phyloP scores from a whole-genome alignment of 352 stramenopile species.

The Peronospora farinosa region DNA sequence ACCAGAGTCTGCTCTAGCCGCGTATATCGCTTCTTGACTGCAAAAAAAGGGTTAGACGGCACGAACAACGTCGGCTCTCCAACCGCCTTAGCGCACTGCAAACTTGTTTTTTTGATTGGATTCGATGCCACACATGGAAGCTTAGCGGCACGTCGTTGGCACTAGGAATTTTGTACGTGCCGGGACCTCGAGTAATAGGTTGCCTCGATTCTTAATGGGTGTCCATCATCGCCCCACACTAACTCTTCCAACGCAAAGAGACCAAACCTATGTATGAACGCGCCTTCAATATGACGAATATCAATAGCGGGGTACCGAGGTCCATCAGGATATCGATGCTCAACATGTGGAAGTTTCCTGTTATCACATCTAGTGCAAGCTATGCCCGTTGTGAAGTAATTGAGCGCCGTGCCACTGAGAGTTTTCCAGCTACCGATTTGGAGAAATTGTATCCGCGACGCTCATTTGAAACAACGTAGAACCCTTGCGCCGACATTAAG shows the following conservation, averaged over 20 bases:
- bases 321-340: slow-evolving; percentile 87
- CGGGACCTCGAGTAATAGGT: slow-evolving; percentile 92
- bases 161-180: slow-evolving; percentile 95
- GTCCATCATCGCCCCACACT: slow-evolving; percentile 90
- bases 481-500: slow-evolving; percentile 93
- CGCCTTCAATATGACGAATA: slow-evolving; percentile 96
- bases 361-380: slow-evolving; percentile 92
- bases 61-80: slow-evolving; percentile 95
- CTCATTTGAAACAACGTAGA: slow-evolving; percentile 89
- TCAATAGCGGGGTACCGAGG: slow-evolving; percentile 93
- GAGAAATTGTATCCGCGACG: slow-evolving; percentile 91
- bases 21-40: slow-evolving; percentile 92
- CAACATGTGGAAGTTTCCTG: slow-evolving; percentile 87
- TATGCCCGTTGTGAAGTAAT: slow-evolving; percentile 95
- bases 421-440: slow-evolving; percentile 86
- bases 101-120: slow-evolving; percentile 91
- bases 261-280: slow-evolving; percentile 95
- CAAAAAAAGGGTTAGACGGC: slow-evolving; percentile 91
- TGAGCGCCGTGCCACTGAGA: slow-evolving; percentile 88
- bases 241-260: slow-evolving; percentile 93
- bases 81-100: slow-evolving; percentile 92
- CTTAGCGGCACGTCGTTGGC: slow-evolving; percentile 93
- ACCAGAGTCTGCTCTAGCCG: slow-evolving; percentile 64
- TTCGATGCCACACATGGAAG: slow-evolving; percentile 92
- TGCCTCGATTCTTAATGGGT: slow-evolving; percentile 89